phyloP scores from a whole-genome alignment of 73 alveolate species.

The Loxodes magnus region DNA sequence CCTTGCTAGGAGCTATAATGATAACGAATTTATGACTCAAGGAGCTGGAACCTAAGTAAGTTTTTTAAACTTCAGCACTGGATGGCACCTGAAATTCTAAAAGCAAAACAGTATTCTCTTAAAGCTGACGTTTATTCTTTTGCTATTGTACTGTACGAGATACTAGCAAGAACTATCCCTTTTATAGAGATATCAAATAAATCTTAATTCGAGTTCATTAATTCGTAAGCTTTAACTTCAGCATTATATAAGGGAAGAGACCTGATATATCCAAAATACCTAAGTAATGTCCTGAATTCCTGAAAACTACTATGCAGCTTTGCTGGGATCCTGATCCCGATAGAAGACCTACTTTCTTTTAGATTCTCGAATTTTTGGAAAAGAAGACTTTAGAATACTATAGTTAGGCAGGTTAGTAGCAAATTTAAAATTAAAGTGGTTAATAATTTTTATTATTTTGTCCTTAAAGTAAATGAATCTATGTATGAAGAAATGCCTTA shows the following conservation, averaged over 20 bases:
- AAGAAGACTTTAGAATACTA: no score
- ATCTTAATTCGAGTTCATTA: conserved; percentile 27
- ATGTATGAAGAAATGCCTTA: no score
- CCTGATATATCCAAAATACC: conserved; percentile 57
- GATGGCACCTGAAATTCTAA: conserved; percentile 98
- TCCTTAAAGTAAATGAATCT: no score
- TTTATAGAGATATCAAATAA: conserved; percentile 39
- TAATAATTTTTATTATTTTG: no score
- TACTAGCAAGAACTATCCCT: conserved; percentile 85
- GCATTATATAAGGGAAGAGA: conserved; percentile 59
- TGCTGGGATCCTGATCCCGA: conserved; percentile 80
- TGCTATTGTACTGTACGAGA: conserved; percentile 92
- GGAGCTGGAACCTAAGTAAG: conserved; percentile 47
- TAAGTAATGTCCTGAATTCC: conserved; percentile 51
- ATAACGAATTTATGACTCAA: conserved; percentile 50
- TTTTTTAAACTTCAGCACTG: conserved; percentile 69
- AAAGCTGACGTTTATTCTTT: conserved; percentile 95
- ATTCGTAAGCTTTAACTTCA: no score
- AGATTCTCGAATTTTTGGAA: conserved; percentile 1
- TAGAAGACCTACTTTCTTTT: not conserved
- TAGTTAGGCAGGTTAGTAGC: no score
- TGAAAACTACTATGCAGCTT: conserved; percentile 38
- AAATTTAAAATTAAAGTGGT: no score
- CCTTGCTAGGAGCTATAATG: conserved; percentile 56
- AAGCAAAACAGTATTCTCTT: conserved; percentile 62